Evolutionary conservation across 2,329 filamentous ascomycete species (phyloP).

Genomic region (Aspergillus melleus): DNA sequence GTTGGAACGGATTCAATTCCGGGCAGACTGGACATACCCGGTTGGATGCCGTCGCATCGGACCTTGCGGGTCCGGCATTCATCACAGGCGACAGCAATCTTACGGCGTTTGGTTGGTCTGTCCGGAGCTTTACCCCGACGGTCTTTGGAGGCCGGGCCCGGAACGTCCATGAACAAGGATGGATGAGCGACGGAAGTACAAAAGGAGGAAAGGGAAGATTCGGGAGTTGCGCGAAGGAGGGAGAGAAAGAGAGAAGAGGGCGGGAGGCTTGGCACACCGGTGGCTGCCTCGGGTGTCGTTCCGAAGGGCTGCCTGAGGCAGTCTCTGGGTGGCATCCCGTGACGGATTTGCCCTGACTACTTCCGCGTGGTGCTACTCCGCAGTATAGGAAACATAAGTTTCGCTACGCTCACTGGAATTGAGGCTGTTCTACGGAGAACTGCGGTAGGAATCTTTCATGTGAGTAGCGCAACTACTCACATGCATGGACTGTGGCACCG

Average conservation of each 20-base stretch:
- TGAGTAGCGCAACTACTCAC: too few species aligned
- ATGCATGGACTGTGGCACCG: too few species aligned
- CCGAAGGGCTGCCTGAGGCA: conserved; percentile 3
- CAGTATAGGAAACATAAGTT: too few species aligned
- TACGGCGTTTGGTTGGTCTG: conserved; percentile 16
- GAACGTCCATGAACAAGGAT: conserved; percentile 1
- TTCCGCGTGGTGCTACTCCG: too few species aligned
- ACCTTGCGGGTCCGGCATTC: conserved; percentile 20
- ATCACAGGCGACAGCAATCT: conserved; percentile 20
- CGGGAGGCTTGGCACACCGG: neutral
- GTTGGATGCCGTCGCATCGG: conserved; percentile 22
- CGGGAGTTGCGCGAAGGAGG: neutral
- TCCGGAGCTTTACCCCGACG: neutral
- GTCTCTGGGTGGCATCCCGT: too few species aligned
- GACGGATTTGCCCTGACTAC: too few species aligned
- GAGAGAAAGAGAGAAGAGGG: neutral
- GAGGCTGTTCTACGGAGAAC: too few species aligned
- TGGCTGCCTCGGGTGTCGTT: neutral
- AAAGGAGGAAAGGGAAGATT: neutral
- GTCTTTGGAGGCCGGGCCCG: neutral
- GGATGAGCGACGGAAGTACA: neutral
- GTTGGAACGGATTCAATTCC: neutral
- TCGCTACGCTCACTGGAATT: too few species aligned
- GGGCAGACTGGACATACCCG: conserved; percentile 8
- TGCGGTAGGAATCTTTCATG: too few species aligned